Evolutionary conservation across 257 asterid species (phyloP).

Genomic region (Pogostemon cablin): DNA sequence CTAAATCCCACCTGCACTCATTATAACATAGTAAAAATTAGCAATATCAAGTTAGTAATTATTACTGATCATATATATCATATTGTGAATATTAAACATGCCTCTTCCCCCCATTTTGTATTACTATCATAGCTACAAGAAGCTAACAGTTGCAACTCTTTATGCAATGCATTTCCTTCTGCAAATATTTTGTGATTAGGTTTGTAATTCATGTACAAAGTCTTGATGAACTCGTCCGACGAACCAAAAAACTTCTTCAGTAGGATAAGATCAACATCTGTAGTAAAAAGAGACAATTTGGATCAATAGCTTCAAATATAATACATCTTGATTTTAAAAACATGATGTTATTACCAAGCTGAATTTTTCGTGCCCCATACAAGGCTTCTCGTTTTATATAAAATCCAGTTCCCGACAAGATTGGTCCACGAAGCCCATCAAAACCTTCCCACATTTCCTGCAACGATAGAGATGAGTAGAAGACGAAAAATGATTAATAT

Average conservation of each 20-base stretch:
- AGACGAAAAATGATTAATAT: too few relatives aligned
- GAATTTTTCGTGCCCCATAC: conserved; percentile 36
- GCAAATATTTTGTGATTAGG: background rate
- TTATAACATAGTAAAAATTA: background rate
- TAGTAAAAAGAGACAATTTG: background rate
- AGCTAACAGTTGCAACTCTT: conserved; percentile 47
- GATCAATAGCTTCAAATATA: background rate
- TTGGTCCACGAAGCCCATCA: conserved; percentile 59
- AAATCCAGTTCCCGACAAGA: conserved; percentile 50
- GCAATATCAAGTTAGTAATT: background rate
- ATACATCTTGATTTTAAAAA: background rate
- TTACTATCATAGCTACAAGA: conserved; percentile 50
- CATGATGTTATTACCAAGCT: conserved; percentile 26
- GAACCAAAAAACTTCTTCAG: conserved; percentile 53
- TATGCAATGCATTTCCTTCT: conserved; percentile 15
- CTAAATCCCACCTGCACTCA: conserved; percentile 55
- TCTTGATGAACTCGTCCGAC: conserved; percentile 52
- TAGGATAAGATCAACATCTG: conserved; percentile 43
- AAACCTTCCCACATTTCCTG: conserved; percentile 56
- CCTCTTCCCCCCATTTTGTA: conserved; percentile 69
- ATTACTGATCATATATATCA: too few relatives aligned
- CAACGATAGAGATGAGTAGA: background rate
- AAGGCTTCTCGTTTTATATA: conserved; percentile 61
- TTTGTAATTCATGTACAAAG: conserved; percentile 31
- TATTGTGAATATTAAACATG: conserved; percentile 23